phyloP scores from a whole-genome alignment of 306 rosid species.

The Notholithocarpus densiflorus region DNA sequence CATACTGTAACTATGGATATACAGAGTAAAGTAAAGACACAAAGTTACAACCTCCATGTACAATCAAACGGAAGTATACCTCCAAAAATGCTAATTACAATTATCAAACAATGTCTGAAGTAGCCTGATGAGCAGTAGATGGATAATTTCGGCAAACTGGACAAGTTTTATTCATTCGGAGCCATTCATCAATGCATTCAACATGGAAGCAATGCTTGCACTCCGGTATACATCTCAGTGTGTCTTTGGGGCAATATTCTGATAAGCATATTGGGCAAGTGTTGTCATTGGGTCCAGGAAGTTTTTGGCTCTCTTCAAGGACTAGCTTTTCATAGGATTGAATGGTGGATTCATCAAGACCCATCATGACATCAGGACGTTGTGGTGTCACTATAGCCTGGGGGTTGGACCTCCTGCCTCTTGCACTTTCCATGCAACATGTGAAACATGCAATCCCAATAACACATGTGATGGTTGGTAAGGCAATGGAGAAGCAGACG shows the following conservation, averaged over 20 bases:
- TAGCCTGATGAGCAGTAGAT: slow-evolving; percentile 31
- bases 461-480: slow-evolving; percentile 41
- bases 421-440: slow-evolving; percentile 16
- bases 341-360: slow-evolving; percentile 62
- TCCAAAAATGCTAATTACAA: neutral
- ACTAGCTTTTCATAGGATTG: slow-evolving; percentile 62
- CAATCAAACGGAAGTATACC: neutral
- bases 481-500: slow-evolving; percentile 40
- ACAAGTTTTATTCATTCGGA: slow-evolving; percentile 48
- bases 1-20: too few species aligned
- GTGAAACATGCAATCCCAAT: slow-evolving; percentile 40
- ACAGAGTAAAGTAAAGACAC: neutral
- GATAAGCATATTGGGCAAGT: slow-evolving; percentile 68
- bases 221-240: slow-evolving; percentile 68
- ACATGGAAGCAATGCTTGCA: slow-evolving; percentile 77
- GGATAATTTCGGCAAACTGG: slow-evolving; percentile 72
- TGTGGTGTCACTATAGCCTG: slow-evolving; percentile 34
- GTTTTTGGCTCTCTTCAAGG: slow-evolving; percentile 59
- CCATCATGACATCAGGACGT: slow-evolving; percentile 19
- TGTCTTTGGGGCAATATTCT: slow-evolving; percentile 60
- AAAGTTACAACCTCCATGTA: neutral
- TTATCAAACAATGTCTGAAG: slow-evolving; percentile 9
- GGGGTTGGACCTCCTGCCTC: slow-evolving; percentile 5
- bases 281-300: slow-evolving; percentile 52
- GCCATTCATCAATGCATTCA: slow-evolving; percentile 75